Conservation (phyloP, 257 asterid species). For the Gentiana straminea region DNA sequence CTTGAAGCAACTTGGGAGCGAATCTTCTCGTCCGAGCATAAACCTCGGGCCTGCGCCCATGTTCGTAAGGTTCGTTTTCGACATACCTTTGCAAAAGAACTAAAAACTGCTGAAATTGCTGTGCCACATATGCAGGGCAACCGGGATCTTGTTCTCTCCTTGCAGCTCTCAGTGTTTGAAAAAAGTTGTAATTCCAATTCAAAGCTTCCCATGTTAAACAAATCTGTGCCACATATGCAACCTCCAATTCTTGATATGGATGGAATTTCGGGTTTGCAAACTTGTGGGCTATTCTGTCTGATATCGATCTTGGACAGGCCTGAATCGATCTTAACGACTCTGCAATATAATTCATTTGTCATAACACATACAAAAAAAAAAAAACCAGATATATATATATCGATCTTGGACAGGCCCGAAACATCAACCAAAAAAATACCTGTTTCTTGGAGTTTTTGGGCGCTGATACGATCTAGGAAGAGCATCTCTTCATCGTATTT, state of each 20-base stretch:
- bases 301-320: conserved; percentile 77
- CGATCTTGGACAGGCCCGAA: too few species aligned
- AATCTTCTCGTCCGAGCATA: conserved; percentile 65
- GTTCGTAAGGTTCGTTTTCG: conserved; percentile 82
- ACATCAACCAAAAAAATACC: conserved; percentile 17
- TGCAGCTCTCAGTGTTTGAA: conserved; percentile 50
- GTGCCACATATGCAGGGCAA: conserved; percentile 71
- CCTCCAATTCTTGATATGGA: conserved; percentile 65
- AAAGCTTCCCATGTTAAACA: conserved; percentile 91
- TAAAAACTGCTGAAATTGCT: conserved; percentile 79
- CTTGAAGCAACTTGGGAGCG: conserved; percentile 82
- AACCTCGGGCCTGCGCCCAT: conserved; percentile 69
- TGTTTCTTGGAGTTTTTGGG: conserved; percentile 82
- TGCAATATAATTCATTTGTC: conserved; percentile 12
- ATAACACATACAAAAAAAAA: not conserved
- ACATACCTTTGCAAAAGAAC: conserved; percentile 68
- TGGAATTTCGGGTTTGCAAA: conserved; percentile 25
- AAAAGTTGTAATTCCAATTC: conserved; percentile 76
- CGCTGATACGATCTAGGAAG: conserved; percentile 62
- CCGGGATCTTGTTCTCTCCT: conserved; percentile 51
- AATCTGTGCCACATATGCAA: conserved; percentile 82
- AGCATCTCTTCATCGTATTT: conserved; percentile 92
- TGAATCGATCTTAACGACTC: conserved; percentile 73
- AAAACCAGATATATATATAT: too few species aligned
- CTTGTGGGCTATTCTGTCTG: conserved; percentile 55